phyloP scores from a whole-genome alignment of 2,329 filamentous ascomycete species.

The Nemania serpens region DNA sequence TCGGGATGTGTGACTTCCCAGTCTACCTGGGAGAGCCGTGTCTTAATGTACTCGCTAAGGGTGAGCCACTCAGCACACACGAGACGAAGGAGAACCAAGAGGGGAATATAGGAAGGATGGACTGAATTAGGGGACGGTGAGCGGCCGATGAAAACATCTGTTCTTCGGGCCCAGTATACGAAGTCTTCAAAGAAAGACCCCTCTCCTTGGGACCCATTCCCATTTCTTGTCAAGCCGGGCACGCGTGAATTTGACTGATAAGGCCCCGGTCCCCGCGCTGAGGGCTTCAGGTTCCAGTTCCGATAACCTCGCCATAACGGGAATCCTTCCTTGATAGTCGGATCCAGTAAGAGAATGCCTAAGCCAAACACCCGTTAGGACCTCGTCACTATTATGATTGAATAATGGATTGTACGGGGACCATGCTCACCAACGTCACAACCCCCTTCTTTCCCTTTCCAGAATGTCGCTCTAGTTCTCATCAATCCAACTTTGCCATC shows the following conservation, averaged over 20 bases:
- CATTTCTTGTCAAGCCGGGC: no score
- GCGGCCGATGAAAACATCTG: constrained; percentile 17
- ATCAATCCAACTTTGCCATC: constrained; percentile 26
- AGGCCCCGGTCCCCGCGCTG: constrained; percentile 9
- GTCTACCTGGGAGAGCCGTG: constrained; percentile 36
- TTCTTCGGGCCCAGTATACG: constrained; percentile 35
- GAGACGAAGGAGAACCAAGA: constrained; percentile 35
- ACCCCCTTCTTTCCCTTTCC: constrained; percentile 7
- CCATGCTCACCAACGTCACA: no score
- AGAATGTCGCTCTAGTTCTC: constrained; percentile 36
- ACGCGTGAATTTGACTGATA: background rate
- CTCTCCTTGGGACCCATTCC: no score
- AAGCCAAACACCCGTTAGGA: background rate
- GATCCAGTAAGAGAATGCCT: constrained; percentile 27
- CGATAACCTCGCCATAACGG: constrained; percentile 37
- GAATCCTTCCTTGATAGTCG: constrained; percentile 25
- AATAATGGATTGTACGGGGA: no score
- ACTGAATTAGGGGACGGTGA: background rate
- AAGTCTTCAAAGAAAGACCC: constrained; percentile 35
- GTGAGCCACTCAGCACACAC: constrained; percentile 37
- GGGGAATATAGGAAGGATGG: constrained; percentile 19
- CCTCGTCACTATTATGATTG: background rate
- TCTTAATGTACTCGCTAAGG: constrained; percentile 38
- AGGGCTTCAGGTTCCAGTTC: constrained; percentile 26
- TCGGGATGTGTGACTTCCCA: constrained; percentile 36